Conservation (phyloP, 2,329 filamentous ascomycete species). For the Aureobasidium sp. region DNA sequence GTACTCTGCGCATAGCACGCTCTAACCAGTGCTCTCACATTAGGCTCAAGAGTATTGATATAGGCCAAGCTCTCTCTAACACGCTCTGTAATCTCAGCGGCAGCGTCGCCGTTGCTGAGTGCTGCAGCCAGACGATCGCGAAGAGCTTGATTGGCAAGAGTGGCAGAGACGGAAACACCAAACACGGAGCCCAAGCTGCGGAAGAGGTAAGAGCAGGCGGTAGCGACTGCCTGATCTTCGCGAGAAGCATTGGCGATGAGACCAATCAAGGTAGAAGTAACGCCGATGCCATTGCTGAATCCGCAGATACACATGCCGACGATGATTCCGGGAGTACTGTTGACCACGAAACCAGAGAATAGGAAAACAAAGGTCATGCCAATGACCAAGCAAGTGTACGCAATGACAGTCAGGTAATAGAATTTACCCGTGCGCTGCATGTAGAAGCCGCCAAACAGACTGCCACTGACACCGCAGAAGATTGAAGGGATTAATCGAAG, state of each 20-base stretch:
- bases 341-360: conserved; percentile 46
- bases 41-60: conserved; percentile 56
- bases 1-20: conserved; percentile 56
- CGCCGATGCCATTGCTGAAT: conserved; percentile 44
- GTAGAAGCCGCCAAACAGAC: conserved; percentile 54
- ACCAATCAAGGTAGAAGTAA: not conserved
- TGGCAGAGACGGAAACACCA: conserved; percentile 61
- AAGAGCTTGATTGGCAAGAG: conserved; percentile 62
- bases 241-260: conserved; percentile 56
- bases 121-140: conserved; percentile 46
- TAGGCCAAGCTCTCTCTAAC: conserved; percentile 64
- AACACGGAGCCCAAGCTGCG: conserved; percentile 60
- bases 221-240: conserved; percentile 64
- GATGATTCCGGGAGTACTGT: conserved; percentile 46
- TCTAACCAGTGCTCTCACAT: conserved; percentile 51
- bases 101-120: conserved; percentile 50
- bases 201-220: conserved; percentile 68
- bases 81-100: conserved; percentile 56
- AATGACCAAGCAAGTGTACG: conserved; percentile 46
- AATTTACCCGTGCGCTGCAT: conserved; percentile 66
- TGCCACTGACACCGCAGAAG: conserved; percentile 53
- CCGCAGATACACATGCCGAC: conserved; percentile 48
- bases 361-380: conserved; percentile 51
- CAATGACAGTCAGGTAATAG: conserved; percentile 57
- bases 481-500: conserved; percentile 60